Evolutionary conservation across 2,329 filamentous ascomycete genomes (phyloP).

Genomic region (Hymenoscyphus infarciens): DNA sequence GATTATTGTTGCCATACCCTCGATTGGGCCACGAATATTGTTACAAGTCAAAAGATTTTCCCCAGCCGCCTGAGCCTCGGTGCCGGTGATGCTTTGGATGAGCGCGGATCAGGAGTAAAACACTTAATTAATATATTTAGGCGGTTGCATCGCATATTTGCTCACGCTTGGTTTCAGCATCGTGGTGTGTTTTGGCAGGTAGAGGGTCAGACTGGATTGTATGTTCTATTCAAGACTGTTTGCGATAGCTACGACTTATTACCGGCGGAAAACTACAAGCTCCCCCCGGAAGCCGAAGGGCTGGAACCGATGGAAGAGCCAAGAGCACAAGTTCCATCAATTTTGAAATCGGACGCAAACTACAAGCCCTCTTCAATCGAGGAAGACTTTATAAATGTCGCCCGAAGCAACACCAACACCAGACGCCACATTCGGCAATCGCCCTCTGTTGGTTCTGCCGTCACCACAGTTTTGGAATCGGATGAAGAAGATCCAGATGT

Average conservation of each 20-base stretch:
- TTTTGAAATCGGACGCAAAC: constrained; percentile 37
- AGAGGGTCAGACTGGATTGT: constrained; percentile 85
- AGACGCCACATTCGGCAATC: constrained; percentile 78
- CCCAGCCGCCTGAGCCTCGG: constrained; percentile 62
- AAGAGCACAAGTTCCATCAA: constrained; percentile 34
- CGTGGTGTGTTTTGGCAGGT: constrained; percentile 92
- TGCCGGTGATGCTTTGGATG: constrained; percentile 46
- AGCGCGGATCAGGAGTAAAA: constrained; percentile 64
- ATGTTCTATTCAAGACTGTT: constrained; percentile 95
- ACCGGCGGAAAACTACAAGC: constrained; percentile 91
- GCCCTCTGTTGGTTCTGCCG: constrained; percentile 72
- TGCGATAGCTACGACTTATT: constrained; percentile 89
- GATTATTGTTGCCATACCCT: constrained; percentile 99
- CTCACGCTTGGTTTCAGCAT: constrained; percentile 98
- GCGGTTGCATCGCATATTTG: constrained; percentile 91
- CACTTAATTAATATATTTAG: constrained; percentile 95
- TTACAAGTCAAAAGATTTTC: constrained; percentile 93
- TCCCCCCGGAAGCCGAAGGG: constrained; percentile 89
- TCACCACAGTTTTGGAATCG: constrained; percentile 78
- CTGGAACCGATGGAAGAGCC: constrained; percentile 55
- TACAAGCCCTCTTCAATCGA: constrained; percentile 39
- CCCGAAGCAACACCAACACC: constrained; percentile 55
- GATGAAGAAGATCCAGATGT: constrained; percentile 67
- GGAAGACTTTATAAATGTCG: constrained; percentile 50
- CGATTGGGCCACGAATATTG: constrained; percentile 93